A percentile compares a stretch with the other conserved stretches of the same genome.
Conservation (phyloP, 352 stramenopile species). For the Blastocystis hominis region DNA sequence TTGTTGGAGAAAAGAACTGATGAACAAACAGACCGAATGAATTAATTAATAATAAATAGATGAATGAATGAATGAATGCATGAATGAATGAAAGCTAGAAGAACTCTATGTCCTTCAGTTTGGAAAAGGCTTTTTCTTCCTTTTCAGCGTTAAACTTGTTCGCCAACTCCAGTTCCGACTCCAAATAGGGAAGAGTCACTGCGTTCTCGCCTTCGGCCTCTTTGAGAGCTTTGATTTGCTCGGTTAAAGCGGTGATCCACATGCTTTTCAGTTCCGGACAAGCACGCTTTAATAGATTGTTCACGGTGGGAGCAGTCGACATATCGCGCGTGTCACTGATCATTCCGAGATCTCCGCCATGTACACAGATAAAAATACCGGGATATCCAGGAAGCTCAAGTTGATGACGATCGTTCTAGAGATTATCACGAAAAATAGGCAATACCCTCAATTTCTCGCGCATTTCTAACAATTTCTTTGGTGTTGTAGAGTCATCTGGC, state of each 20-base stretch:
- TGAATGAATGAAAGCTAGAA: neutral
- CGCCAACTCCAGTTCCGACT: neutral
- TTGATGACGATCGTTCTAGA: constrained; percentile 1
- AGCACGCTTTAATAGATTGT: constrained; percentile 51
- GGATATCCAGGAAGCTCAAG: constrained; percentile 52
- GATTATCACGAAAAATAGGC: neutral
- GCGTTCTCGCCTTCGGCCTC: constrained; percentile 37
- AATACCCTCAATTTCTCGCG: constrained; percentile 7
- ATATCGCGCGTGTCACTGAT: constrained; percentile 43
- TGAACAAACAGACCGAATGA: too few relatives aligned
- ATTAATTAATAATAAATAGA: neutral
- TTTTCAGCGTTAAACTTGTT: neutral
- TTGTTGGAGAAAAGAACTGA: too few relatives aligned
- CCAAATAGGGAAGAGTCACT: constrained; percentile 8
- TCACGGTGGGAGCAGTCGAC: constrained; percentile 35
- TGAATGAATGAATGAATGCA: neutral
- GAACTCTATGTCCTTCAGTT: constrained; percentile 3
- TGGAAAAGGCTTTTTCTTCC: neutral
- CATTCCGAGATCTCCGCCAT: constrained; percentile 24
- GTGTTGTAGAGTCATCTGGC: constrained; percentile 16
- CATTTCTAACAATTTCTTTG: constrained; percentile 5
- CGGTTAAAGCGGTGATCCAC: constrained; percentile 42
- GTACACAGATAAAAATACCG: constrained; percentile 46
- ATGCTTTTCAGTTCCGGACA: constrained; percentile 46
- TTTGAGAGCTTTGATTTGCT: constrained; percentile 50